Evolutionary conservation across 345 rosid species (phyloP).

Genomic region (Brassica cretica): DNA sequence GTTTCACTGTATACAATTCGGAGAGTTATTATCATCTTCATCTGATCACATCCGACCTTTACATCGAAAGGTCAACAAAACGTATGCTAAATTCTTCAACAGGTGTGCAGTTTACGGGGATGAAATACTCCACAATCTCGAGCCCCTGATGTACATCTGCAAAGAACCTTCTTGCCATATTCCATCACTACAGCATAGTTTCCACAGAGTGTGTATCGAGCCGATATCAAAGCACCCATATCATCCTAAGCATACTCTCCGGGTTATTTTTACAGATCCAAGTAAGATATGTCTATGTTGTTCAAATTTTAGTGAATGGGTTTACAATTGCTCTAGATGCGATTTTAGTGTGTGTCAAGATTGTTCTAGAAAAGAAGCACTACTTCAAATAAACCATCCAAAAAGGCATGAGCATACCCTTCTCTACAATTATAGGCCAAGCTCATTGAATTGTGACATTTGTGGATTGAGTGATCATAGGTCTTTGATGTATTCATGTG

Average conservation of each 20-base stretch:
- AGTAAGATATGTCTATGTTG: background rate
- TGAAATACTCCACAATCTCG: background rate
- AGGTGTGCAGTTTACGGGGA: background rate
- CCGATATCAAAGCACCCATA: constrained; percentile 1
- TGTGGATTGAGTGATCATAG: background rate
- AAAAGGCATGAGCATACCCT: constrained; percentile 26
- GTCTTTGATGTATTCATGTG: background rate
- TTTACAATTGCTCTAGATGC: constrained; percentile 6
- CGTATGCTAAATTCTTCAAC: background rate
- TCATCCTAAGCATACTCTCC: constrained; percentile 16
- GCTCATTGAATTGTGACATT: background rate
- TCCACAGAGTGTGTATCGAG: background rate
- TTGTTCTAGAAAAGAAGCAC: background rate
- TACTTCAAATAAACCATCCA: background rate
- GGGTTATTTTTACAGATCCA: background rate
- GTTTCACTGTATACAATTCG: background rate
- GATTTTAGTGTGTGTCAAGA: background rate
- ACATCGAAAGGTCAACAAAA: background rate
- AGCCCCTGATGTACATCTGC: background rate
- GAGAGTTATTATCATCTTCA: background rate
- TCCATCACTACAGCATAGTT: background rate
- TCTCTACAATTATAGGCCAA: background rate
- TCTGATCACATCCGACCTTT: background rate
- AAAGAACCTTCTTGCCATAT: background rate
- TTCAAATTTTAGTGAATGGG: rapidly evolving